phyloP scores from a whole-genome alignment of 495 filamentous ascomycete genomes.

The Usnea hakonensis region DNA sequence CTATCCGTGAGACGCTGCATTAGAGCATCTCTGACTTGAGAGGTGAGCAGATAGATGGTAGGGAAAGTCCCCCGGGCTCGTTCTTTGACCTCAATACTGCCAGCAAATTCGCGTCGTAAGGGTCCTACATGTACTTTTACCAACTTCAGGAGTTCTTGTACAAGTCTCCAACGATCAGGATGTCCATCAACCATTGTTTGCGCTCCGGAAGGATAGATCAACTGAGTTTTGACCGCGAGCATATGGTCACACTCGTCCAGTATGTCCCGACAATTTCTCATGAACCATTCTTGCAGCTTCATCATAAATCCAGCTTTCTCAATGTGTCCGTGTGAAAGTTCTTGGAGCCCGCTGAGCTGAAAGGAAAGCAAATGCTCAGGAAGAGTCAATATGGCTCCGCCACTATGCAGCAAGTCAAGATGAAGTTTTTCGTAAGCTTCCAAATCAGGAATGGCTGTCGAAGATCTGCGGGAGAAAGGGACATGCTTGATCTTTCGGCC shows the following conservation, averaged over 20 bases:
- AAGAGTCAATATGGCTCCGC: conserved; percentile 52
- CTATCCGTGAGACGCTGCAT: conserved; percentile 18
- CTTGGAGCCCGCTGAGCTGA: conserved; percentile 56
- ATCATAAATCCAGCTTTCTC: conserved; percentile 33
- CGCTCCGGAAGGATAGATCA: conserved; percentile 61
- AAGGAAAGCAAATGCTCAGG: conserved; percentile 68
- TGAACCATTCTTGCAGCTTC: conserved; percentile 36
- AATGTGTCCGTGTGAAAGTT: conserved; percentile 24
- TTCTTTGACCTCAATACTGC: conserved; percentile 34
- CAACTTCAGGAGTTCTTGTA: conserved; percentile 48
- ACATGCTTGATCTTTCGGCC: conserved; percentile 51
- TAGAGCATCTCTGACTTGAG: conserved; percentile 29
- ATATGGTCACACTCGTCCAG: conserved; percentile 64
- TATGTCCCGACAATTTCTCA: conserved; percentile 41
- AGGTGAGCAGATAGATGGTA: conserved; percentile 36
- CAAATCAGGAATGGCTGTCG: conserved; percentile 25
- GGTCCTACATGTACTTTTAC: conserved; percentile 28
- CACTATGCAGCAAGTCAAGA: conserved; percentile 37
- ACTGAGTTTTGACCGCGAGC: conserved; percentile 50
- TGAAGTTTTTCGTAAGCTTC: conserved; percentile 33
- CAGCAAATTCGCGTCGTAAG: conserved; percentile 24
- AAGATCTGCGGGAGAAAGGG: conserved; percentile 52
- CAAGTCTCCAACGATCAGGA: conserved; percentile 51
- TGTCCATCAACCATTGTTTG: conserved; percentile 48
- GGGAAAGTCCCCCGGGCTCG: conserved; percentile 34